Evolutionary conservation across 345 rosid species (phyloP), one percentile per base, ranked within the genome.

Genomic region (Gossypium ekmanianum): DNA sequence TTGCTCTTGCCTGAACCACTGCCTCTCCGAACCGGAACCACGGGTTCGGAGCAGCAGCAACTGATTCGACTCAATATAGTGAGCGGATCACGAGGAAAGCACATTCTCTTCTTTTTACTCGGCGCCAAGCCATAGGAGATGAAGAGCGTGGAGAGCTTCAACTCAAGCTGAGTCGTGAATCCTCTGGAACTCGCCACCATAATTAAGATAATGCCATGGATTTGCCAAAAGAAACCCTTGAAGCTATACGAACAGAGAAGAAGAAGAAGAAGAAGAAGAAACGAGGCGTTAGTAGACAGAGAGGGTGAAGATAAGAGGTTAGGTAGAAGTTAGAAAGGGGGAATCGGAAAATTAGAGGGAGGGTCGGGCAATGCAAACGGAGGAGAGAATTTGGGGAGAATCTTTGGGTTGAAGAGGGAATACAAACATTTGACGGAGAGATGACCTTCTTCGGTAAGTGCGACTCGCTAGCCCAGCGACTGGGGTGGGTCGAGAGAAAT

Each of bases 151-250:
- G 71, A 6, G 80, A 77, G 83, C 69, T 79, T 81, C 85, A 88
- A 86, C 79, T 91, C 88, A n/a, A 90, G 80, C 79, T 78, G 94
- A 73, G 94, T 56, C 67, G 89, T 66, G 45, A 90, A 80, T 10
- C 79, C 87, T 61, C 85, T 83, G 64, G 90, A 86, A 82, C 82
- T 85, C 73, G 92, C 88, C 80, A 87, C 83, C 95, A 91, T 88
- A 73, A 75, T 89, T 61, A 89, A 45, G 80, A 69, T 77, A 79
- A 79, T 71, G 86, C 82, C 97, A 88, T 88, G 20, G 75, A 74
- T 34, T 50, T 43, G 68, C 14, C 7, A 11, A 70, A 39, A 29
- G 41, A 81, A 78, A 78, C 83, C 80, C 83, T 80, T 71, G 74
- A 8, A 17, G 20, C 17, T 52, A 16, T 16, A 52, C 17, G 57